Evolutionary conservation across 2,329 filamentous ascomycete species (phyloP).

Genomic region (Podosphaera xanthii): DNA sequence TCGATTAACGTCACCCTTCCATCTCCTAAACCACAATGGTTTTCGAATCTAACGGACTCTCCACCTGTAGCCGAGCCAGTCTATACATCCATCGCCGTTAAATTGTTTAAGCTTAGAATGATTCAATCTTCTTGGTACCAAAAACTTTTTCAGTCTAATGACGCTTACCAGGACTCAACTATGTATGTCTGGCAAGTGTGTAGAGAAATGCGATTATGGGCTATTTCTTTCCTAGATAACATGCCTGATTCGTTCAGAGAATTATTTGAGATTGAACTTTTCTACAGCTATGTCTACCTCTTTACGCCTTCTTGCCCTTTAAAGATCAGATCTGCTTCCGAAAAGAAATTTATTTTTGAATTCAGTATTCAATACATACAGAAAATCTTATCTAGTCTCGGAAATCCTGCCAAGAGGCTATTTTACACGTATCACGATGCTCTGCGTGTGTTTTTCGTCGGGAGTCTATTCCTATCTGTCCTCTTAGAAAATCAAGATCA

Average conservation of each 20-base stretch:
- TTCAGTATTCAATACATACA: conserved; percentile 65
- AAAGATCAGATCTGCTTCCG: conserved; percentile 51
- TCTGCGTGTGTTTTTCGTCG: conserved; percentile 58
- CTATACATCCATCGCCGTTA: conserved; percentile 44
- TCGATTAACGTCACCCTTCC: conserved; percentile 65
- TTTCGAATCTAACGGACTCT: conserved; percentile 10
- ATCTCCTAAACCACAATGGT: conserved; percentile 18
- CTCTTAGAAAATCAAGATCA: conserved; percentile 33
- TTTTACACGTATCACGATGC: conserved; percentile 78
- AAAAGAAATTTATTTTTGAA: conserved; percentile 64
- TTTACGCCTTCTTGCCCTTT: conserved; percentile 58
- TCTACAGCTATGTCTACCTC: conserved; percentile 81
- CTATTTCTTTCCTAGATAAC: conserved; percentile 45
- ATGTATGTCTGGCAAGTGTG: conserved; percentile 57
- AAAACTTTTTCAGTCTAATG: conserved; percentile 58
- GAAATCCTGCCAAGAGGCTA: conserved; percentile 32
- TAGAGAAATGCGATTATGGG: conserved; percentile 59
- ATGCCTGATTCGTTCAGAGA: conserved; percentile 43
- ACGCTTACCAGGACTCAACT: conserved; percentile 43
- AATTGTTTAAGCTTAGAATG: conserved; percentile 63
- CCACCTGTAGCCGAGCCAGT: conserved; percentile 20
- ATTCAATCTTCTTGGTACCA: conserved; percentile 82
- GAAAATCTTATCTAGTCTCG: conserved; percentile 44
- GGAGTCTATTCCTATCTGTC: conserved; percentile 37
- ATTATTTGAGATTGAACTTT: conserved; percentile 67